These are phyloP conservation scores for Taiozyma sp. DNA, from an alignment of 1,139 yeast genomes.

Conservation along the genomic window DNA sequence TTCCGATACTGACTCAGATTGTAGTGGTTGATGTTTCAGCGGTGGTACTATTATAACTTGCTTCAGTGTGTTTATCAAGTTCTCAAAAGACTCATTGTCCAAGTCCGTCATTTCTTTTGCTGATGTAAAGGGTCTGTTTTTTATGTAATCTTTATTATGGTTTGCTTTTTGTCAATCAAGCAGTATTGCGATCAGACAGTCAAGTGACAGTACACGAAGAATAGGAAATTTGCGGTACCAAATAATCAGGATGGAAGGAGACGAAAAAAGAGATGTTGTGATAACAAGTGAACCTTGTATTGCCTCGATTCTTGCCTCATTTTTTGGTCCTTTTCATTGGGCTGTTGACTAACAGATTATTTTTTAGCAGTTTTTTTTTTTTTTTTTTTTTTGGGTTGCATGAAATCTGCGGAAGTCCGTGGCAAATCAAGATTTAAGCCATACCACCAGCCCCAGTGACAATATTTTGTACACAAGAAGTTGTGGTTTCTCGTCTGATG, in stretches of 20 bases:
- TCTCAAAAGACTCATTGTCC: slow-evolving; percentile 1
- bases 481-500: too few species aligned
- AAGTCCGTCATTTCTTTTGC: not conserved
- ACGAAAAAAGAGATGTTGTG: not conserved
- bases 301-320: not conserved
- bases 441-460: not conserved
- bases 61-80: slow-evolving; percentile 8
- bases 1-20: slow-evolving; percentile 10
- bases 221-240: not conserved
- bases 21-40: slow-evolving; percentile 10
- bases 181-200: not conserved
- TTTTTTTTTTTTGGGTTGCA: not conserved
- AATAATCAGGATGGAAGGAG: not conserved
- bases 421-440: too few species aligned
- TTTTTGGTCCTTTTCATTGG: not conserved
- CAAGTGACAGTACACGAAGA: not conserved
- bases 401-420: too few species aligned
- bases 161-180: not conserved
- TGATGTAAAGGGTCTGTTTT: not conserved
- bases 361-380: not conserved
- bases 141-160: not conserved
- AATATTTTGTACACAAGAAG: too few species aligned
- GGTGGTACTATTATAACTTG: slow-evolving; percentile 15
- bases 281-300: not conserved
- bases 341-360: not conserved